Conservation (phyloP, 306 rosid species). For the Cicer cuneatum region DNA sequence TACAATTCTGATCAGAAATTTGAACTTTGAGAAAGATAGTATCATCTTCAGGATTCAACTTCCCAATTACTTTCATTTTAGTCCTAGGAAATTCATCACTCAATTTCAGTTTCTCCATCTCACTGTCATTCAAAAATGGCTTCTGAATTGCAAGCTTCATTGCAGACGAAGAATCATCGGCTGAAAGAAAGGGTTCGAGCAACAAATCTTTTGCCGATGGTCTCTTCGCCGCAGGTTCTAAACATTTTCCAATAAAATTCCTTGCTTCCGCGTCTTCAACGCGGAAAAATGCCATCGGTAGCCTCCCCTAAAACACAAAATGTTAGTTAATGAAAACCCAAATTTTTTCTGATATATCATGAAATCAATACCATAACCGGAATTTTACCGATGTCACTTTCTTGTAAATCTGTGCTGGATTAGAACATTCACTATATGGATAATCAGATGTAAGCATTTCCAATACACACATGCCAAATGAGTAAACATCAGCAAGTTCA, state of each 20-base stretch:
- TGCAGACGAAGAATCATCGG: conserved; percentile 49
- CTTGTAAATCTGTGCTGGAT: conserved; percentile 96
- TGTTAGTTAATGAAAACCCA: conserved; percentile 8
- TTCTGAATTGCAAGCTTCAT: conserved; percentile 55
- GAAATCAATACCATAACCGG: conserved; percentile 17
- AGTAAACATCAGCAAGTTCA: conserved; percentile 93
- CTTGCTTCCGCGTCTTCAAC: conserved; percentile 80
- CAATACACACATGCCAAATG: conserved; percentile 94
- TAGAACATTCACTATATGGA: conserved; percentile 83
- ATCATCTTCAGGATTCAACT: conserved; percentile 78
- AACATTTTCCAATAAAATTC: conserved; percentile 74
- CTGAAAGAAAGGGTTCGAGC: conserved; percentile 70
- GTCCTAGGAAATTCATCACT: conserved; percentile 55
- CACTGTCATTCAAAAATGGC: conserved; percentile 70
- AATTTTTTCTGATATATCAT: background rate
- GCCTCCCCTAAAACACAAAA: conserved; percentile 72
- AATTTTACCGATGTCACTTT: conserved; percentile 87
- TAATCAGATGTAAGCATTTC: conserved; percentile 91
- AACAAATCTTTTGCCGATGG: conserved; percentile 75
- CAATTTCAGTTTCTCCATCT: conserved; percentile 63
- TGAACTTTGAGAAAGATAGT: conserved; percentile 85
- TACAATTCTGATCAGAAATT: conserved; percentile 78
- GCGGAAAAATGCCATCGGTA: conserved; percentile 71
- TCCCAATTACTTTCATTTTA: conserved; percentile 83
- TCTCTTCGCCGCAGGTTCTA: conserved; percentile 67